phyloP scores from a whole-genome alignment of 257 asterid species.

The Capsicum rhomboideum region DNA sequence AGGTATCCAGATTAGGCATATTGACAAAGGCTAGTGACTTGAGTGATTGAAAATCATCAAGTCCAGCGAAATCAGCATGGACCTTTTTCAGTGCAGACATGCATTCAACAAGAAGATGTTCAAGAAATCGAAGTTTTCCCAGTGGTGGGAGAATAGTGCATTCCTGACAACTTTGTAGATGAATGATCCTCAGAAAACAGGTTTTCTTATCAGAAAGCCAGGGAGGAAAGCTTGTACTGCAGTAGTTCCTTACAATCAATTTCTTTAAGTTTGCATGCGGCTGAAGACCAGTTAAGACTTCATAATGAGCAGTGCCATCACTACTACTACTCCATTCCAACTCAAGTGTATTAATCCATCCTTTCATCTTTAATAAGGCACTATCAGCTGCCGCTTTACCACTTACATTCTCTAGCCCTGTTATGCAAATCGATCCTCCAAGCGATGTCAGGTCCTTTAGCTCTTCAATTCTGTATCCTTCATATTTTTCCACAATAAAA shows the following conservation, averaged over 20 bases:
- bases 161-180: conserved; percentile 11
- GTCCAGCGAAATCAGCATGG: no score
- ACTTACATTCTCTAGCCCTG: conserved; percentile 17
- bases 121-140: no score
- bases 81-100: no score
- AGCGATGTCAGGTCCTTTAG: conserved; percentile 10
- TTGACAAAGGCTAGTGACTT: no score
- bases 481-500: neutral
- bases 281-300: conserved; percentile 30
- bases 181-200: conserved; percentile 19
- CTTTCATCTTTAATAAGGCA: conserved; percentile 1
- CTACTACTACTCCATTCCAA: conserved; percentile 23
- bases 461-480: conserved; percentile 6
- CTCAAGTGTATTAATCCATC: conserved; percentile 1
- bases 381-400: conserved; percentile 14
- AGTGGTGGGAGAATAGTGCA: no score
- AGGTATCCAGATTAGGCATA: no score
- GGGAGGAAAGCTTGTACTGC: conserved; percentile 16
- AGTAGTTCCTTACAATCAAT: conserved; percentile 16
- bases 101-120: no score
- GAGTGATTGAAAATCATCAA: no score
- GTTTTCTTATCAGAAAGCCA: conserved; percentile 14
- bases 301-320: neutral
- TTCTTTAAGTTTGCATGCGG: conserved; percentile 31
- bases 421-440: conserved; percentile 25